Evolutionary conservation across 2,329 filamentous ascomycete genomes (phyloP), one percentile per base, ranked within the genome.

Genomic region (Tolypocladium album): DNA sequence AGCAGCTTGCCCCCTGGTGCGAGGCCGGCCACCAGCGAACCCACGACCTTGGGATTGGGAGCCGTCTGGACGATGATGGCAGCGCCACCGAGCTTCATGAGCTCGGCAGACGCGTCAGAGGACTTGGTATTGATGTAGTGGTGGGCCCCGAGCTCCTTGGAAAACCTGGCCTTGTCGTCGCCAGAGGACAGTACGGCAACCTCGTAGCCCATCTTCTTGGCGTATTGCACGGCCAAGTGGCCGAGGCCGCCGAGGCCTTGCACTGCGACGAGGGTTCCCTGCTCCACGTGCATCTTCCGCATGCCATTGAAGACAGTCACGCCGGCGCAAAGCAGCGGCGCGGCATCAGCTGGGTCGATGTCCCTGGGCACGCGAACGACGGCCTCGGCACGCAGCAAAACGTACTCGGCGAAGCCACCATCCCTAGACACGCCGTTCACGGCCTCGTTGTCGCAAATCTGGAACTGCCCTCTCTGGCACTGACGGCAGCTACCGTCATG

Each of bases 171-270:
- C 78, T 93, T 93, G 65, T 77, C 79, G 61, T 84, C 80, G 11
- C 85, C 84, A 0, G 83, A 82, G 12, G 84, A 88, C 57, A 92
- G 79, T 0, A 87, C 89, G 1, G 84, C 84, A 6, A 89, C 84
- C 61, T 83, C 80, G 72, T 88, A 92, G 5, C 89, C 89, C 88
- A 92, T 90, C 72, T 86, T 85, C 57, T 78, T 78, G 5, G 88
- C 88, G 69, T 87, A 92, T 70, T 92, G 88, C 38, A 92, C 85
- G 0, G 88, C 89, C 38, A 93, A 71, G 71, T 93, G 89, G 2
- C 89, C 89, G 0, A 92, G 79, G 1, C 89, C 90, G 57, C 91
- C 86, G 3, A 93, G 78, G 17, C 88, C 90, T 63, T 92, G 85
- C 27, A 86, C 68, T 27, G 82, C 83, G 0, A 85, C 79, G 0